Evolutionary conservation across 768 basidiomycete genomes (phyloP), one percentile per base, ranked within the genome.

Genomic region (Xerocomellus intermedius): DNA sequence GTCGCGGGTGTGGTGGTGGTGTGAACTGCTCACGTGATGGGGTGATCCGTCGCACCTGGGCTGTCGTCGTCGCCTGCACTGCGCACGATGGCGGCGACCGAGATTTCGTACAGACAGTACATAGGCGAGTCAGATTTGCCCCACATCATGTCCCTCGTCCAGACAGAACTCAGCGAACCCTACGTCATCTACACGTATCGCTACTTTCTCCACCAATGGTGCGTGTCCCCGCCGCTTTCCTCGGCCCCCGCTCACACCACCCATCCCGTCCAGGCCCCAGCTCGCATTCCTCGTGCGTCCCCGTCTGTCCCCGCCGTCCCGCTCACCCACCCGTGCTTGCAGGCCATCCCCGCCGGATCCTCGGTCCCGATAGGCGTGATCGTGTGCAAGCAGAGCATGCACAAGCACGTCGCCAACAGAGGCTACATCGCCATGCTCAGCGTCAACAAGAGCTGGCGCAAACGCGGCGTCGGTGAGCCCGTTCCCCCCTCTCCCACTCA

Each of bases 351-450:
- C 3, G 53, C 67, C 17, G 63, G 46, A 19, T 71, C 63, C 12
- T 64, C 80, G 10, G 75, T 74, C 26, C 91, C 94, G 17, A 82
- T 98, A 57, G 97, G 93, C 28, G 91, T 92, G 16, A 92, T 99
- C 56, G 89, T 99, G 21, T 97, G 94, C 82, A 99, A 98, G 78
- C 96, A 97, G 74, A 94, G 94, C 63, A 79, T 82, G 69, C 97
- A 98, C 74, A 78, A 78, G 52, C 81, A 87, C 58, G 73, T 76
- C 37, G 76, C 83, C 10, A 91, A 94, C 68, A 75, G 97, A 68
- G 97, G 97, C 14, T 99, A 99, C 69, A 96, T 99, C 55, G 97
- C 95, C 36, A 98, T 98, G 97, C 82, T 98, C 52, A 93, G 91
- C 65, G 94, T 98, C 28, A 80, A 82, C 71, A 86, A 85, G 71